Evolutionary conservation across 768 basidiomycete species (phyloP).

Genomic region (Tubosaeta brunneosetosa): DNA sequence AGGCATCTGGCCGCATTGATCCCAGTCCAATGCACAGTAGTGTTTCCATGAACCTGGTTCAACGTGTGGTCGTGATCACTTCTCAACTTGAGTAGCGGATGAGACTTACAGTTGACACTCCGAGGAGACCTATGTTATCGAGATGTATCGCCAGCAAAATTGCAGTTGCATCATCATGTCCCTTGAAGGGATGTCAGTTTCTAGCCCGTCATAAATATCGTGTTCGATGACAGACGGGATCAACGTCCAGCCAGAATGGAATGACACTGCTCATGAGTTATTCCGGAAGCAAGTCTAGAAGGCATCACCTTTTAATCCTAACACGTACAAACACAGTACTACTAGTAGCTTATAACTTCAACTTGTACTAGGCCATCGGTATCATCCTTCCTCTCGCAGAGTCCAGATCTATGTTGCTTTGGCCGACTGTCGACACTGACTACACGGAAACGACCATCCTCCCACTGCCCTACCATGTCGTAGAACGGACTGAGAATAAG

Average conservation of each 20-base stretch:
- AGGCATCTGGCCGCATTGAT: constrained; percentile 77
- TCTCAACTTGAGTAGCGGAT: neutral
- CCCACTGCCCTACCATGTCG: neutral
- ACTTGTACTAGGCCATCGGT: no score
- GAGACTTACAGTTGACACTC: constrained; percentile 70
- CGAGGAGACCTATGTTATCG: constrained; percentile 62
- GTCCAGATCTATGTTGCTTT: no score
- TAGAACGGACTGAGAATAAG: neutral
- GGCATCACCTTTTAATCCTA: no score
- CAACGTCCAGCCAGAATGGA: constrained; percentile 58
- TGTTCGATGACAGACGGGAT: constrained; percentile 45
- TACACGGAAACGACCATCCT: neutral
- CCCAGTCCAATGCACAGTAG: constrained; percentile 53
- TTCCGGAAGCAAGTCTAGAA: neutral
- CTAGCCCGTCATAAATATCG: neutral
- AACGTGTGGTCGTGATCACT: neutral
- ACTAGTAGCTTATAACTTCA: no score
- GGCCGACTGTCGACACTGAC: no score
- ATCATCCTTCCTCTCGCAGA: no score
- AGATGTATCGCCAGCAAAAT: constrained; percentile 72
- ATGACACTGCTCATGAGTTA: constrained; percentile 7
- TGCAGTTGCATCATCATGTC: constrained; percentile 87
- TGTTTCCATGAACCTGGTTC: constrained; percentile 75
- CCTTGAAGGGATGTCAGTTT: constrained; percentile 37
- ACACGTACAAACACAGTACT: no score